Conservation (phyloP, 2,329 filamentous ascomycete genomes). For the Aspergillus costaricaensis region DNA sequence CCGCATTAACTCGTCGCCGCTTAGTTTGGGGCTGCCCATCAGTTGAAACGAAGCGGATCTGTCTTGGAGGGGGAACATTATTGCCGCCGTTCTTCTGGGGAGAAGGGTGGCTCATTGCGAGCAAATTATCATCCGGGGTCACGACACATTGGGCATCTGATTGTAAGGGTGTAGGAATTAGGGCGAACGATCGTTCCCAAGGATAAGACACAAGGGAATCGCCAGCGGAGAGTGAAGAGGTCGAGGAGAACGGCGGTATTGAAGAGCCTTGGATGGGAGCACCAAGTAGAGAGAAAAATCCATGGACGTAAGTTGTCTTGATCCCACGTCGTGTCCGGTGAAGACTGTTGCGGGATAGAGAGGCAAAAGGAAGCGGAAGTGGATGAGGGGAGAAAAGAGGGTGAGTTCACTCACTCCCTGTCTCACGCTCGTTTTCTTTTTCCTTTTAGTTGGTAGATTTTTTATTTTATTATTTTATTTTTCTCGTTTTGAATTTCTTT, state of each 20-base stretch:
- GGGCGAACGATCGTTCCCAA: conserved; percentile 15
- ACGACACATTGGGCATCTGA: conserved; percentile 35
- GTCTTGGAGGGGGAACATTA: conserved; percentile 36
- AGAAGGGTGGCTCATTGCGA: conserved; percentile 45
- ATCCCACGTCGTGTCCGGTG: conserved; percentile 20
- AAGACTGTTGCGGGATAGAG: conserved; percentile 15
- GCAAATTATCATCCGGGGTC: conserved; percentile 37
- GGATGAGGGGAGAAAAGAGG: conserved; percentile 7
- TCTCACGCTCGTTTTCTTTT: too few species aligned
- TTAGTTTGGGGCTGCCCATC: conserved; percentile 80
- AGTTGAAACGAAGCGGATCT: conserved; percentile 78
- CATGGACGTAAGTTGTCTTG: conserved; percentile 21
- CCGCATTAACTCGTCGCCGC: conserved; percentile 74
- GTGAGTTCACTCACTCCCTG: not conserved
- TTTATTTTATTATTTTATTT: not conserved
- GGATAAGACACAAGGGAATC: conserved; percentile 13
- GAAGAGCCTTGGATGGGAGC: conserved; percentile 20
- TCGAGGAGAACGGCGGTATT: conserved; percentile 15
- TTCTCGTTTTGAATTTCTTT: not conserved
- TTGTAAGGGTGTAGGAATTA: not conserved
- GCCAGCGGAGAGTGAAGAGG: conserved; percentile 11
- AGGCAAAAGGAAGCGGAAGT: conserved; percentile 3
- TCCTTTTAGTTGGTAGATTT: not conserved
- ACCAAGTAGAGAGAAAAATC: conserved; percentile 22
- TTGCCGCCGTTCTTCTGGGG: conserved; percentile 39